Base-by-base conservation (phyloP, 768 basidiomycete genomes). In the Cantharellus anzutake region DNA sequence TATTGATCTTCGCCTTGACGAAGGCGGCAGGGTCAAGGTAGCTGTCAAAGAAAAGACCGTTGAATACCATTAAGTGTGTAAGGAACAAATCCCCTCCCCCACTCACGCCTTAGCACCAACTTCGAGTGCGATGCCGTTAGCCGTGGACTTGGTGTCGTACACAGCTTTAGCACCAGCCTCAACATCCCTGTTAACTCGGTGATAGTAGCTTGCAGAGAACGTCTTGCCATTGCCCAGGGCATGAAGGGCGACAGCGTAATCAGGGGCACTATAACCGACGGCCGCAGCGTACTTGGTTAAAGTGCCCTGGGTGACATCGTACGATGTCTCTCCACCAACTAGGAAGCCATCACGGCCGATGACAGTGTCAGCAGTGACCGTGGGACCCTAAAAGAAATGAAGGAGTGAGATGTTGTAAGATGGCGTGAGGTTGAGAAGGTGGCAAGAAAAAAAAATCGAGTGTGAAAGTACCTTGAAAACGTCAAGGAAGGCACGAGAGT, bases 1-100 rank as follows among this genome's bases (percentile, higher is more conserved):
- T 94, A 82, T 97, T 97, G 76, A 98, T 93, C 80, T 97, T 97
- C 65, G 92, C 88, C 80, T 99, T 98, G 74, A 97, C 78, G 69
- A 88, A 97, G 4, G 92, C 84, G 64, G 90, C 82, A 39, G 78
- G 72, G 74, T 97, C 92, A 63, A 93, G 82, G 75, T 82, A 83
- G 55, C 82, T 86, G 60, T 37, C 51, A 51, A 40, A 41, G 55
- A 55, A 53, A 41, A 57, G 1, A 5, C 3, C n/a, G 34, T 35
- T 58, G 40, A 60, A 59, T 56, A 20, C 7, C 63, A 20, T 60
- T 29, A 39, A 29, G 11, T 48, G 44, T 11, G 52, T 11, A 41
- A 58, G 1, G 0, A 38, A 53, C 41, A 55, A 51, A 39, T 35
- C 40, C 37, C 58, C 41, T 55, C 2, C 5, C 42, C 53, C 37